phyloP scores from a whole-genome alignment of 805 yeast species.

The Lachancea meyersii region DNA sequence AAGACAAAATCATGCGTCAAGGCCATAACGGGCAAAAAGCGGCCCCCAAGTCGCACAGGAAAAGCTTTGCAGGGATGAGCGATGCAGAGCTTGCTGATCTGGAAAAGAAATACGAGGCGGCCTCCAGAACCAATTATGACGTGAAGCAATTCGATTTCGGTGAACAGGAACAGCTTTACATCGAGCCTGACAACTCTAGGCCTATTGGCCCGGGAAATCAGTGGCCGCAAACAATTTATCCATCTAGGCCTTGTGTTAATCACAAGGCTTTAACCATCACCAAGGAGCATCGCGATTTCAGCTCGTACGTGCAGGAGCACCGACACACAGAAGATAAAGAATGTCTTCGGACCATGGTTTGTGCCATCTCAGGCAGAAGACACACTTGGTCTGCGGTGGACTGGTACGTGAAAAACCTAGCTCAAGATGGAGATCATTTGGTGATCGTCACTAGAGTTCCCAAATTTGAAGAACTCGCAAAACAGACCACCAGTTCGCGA shows the following conservation, averaged over 20 bases:
- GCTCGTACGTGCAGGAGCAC: conserved; percentile 12
- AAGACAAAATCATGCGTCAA: conserved; percentile 22
- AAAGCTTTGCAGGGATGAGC: conserved; percentile 32
- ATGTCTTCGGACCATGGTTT: conserved; percentile 42
- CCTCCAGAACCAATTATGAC: conserved; percentile 20
- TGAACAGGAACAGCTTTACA: conserved; percentile 22
- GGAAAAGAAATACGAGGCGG: conserved; percentile 25
- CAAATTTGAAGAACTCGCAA: conserved; percentile 18
- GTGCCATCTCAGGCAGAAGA: conserved; percentile 56
- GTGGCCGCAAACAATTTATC: conserved; percentile 29
- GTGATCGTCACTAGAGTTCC: conserved; percentile 52
- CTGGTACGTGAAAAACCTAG: conserved; percentile 52
- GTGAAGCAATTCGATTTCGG: conserved; percentile 30
- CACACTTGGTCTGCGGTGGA: conserved; percentile 75
- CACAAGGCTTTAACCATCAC: conserved; percentile 28
- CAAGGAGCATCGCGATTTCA: conserved; percentile 16
- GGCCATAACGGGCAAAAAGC: conserved; percentile 1
- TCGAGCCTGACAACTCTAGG: conserved; percentile 11
- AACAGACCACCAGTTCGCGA: neutral
- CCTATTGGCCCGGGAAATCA: conserved; percentile 8
- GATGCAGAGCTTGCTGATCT: conserved; percentile 28
- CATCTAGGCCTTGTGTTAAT: conserved; percentile 30
- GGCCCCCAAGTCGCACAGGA: conserved; percentile 11
- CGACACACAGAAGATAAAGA: conserved; percentile 10
- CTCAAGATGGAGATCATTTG: conserved; percentile 59